Percentiles rank a stretch among this genome's conserved stretches.
These are phyloP conservation scores for Diutina rugosa DNA, from an alignment of 1,139 yeast genomes.

Conservation along the genomic window DNA sequence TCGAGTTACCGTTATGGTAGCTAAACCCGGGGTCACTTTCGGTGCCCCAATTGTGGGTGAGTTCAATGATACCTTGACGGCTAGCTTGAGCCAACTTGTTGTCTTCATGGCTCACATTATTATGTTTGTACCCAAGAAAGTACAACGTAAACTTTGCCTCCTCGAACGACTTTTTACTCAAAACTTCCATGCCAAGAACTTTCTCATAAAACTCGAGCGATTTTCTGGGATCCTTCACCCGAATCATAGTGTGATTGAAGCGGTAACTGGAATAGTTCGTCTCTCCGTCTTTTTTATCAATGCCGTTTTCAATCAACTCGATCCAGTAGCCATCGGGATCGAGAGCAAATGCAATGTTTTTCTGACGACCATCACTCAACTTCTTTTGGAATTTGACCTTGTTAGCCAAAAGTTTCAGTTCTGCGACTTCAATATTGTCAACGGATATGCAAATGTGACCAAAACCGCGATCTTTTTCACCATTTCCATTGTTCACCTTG, in stretches of 20 bases:
- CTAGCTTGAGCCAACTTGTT: conserved; percentile 17
- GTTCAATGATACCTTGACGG: conserved; percentile 64
- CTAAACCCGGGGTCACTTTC: conserved; percentile 60
- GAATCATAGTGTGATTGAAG: conserved; percentile 86
- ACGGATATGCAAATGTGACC: conserved; percentile 90
- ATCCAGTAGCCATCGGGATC: conserved; percentile 98
- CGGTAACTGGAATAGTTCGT: conserved; percentile 33
- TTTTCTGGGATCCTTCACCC: conserved; percentile 73
- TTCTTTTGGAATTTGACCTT: conserved; percentile 75
- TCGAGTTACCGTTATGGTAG: conserved; percentile 73
- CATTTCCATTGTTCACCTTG: conserved; percentile 68
- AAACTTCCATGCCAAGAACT: conserved; percentile 67
- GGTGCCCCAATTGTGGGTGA: conserved; percentile 94
- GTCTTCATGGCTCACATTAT: conserved; percentile 13
- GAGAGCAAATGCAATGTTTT: conserved; percentile 82
- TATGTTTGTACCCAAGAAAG: conserved; percentile 62
- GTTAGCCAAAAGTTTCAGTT: conserved; percentile 39
- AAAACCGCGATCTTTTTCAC: conserved; percentile 75
- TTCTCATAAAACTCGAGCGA: conserved; percentile 69
- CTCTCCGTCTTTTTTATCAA: conserved; percentile 22
- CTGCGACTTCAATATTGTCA: conserved; percentile 57
- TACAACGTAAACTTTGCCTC: conserved; percentile 74
- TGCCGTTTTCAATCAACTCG: conserved; percentile 63
- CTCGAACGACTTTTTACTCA: conserved; percentile 41
- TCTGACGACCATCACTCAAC: conserved; percentile 81